phyloP scores from a whole-genome alignment of 768 basidiomycete species.

The Mycena rebaudengoi region DNA sequence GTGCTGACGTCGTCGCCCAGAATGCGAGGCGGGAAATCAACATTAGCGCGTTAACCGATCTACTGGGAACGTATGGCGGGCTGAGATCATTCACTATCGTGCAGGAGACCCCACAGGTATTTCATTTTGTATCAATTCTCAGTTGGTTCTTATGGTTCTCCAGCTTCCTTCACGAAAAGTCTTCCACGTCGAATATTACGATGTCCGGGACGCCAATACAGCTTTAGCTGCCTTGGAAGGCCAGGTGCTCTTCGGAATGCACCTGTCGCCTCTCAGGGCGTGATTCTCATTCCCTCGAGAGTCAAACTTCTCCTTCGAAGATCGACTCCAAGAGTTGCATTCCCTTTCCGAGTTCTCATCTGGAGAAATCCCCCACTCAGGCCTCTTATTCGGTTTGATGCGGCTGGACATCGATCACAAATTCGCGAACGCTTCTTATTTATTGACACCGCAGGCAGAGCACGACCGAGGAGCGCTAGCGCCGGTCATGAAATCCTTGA shows the following conservation, averaged over 20 bases:
- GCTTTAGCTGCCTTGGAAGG: conserved; percentile 62
- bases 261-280: conserved; percentile 53
- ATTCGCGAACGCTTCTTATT: conserved; percentile 43
- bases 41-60: conserved; percentile 8
- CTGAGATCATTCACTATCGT: conserved; percentile 17
- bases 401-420: conserved; percentile 45
- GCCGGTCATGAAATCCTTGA: conserved; percentile 34
- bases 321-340: conserved; percentile 16
- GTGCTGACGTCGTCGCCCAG: not conserved
- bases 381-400: conserved; percentile 30
- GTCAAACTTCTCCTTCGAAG: not conserved
- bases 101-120: conserved; percentile 16
- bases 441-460: conserved; percentile 31
- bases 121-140: not conserved
- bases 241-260: conserved; percentile 59
- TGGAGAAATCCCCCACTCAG: conserved; percentile 7
- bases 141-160: not conserved
- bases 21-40: conserved; percentile 13
- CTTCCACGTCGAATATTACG: conserved; percentile 74
- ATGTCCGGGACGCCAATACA: conserved; percentile 62
- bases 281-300: conserved; percentile 26
- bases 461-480: conserved; percentile 36
- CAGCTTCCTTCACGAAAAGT: conserved; percentile 37
- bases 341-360: conserved; percentile 27
- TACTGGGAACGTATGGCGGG: conserved; percentile 20